A percentile compares a stretch with the other conserved stretches of the same genome.
phyloP scores from a whole-genome alignment of 1,284 basidiomycete species.

The Tylopilus sp. region DNA sequence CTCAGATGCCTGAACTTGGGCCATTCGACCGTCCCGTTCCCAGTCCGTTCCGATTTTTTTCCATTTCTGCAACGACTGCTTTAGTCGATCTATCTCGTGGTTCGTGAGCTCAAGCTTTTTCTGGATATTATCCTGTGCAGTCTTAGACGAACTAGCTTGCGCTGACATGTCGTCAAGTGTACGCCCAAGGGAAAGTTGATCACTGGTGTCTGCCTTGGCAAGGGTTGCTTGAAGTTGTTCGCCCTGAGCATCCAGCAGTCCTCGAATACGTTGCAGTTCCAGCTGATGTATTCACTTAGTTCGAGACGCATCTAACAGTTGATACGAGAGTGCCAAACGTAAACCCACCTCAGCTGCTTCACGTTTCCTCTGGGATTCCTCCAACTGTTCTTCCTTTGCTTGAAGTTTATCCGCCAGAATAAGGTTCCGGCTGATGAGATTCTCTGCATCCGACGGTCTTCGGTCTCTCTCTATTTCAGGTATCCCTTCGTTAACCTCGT shows the following conservation, averaged over 20 bases:
- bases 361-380: conserved; percentile 17
- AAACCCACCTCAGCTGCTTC: conserved; percentile 22
- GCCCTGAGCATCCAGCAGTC: conserved; percentile 16
- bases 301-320: conserved; percentile 4
- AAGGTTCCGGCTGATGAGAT: conserved; percentile 12
- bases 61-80: conserved; percentile 23
- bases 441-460: neutral
- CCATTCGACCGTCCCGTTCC: conserved; percentile 25
- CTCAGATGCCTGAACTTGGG: conserved; percentile 16
- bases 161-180: conserved; percentile 6
- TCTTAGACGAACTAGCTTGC: conserved; percentile 2
- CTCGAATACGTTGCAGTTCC: conserved; percentile 18
- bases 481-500: conserved; percentile 10
- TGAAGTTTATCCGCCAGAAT: conserved; percentile 19
- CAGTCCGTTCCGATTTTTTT: conserved; percentile 25
- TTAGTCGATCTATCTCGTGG: conserved; percentile 22
- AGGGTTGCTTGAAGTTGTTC: conserved; percentile 22
- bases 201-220: conserved; percentile 3
- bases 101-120: conserved; percentile 20
- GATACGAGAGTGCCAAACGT: conserved; percentile 2
- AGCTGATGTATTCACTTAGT: conserved; percentile 15
- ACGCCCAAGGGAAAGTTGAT: conserved; percentile 2
- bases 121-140: conserved; percentile 1
- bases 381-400: conserved; percentile 21
- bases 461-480: conserved; percentile 13